These are phyloP conservation scores for Fragilaria crotonensis DNA, from an alignment of 108 stramenopile genomes.

Conservation along the genomic window DNA sequence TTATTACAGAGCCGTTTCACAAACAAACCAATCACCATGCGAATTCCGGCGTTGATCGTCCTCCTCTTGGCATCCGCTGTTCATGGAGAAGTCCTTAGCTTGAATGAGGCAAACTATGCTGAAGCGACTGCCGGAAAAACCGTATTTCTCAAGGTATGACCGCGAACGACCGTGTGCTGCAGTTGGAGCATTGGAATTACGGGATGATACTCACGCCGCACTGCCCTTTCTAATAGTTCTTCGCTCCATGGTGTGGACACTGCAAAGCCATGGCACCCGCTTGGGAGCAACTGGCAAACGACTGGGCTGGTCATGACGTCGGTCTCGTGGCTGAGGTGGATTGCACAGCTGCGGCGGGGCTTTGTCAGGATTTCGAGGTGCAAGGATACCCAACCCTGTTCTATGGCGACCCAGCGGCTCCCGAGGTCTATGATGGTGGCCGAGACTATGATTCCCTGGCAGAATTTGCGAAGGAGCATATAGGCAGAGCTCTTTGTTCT, in stretches of 20 bases:
- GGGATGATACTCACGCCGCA: not conserved
- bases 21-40: too few relatives aligned
- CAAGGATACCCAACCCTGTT: constrained; percentile 46
- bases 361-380: constrained; percentile 31
- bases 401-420: constrained; percentile 31
- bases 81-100: not conserved
- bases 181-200: not conserved
- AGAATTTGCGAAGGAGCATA: constrained; percentile 61
- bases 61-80: not conserved
- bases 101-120: not conserved
- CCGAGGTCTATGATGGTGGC: constrained; percentile 76
- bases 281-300: constrained; percentile 13
- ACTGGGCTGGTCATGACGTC: constrained; percentile 4
- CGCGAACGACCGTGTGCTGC: not conserved
- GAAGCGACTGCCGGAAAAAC: not conserved
- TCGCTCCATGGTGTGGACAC: constrained; percentile 29
- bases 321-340: constrained; percentile 33
- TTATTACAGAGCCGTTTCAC: too few relatives aligned
- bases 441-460: constrained; percentile 55
- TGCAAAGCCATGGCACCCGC: constrained; percentile 23
- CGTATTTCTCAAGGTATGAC: not conserved
- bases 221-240: constrained; percentile 6
- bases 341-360: constrained; percentile 22
- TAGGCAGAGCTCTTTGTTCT: constrained; percentile 67
- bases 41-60: too few relatives aligned